phyloP scores from a whole-genome alignment of 495 filamentous ascomycete species.

The Paragyromitra xinjiangensis region DNA sequence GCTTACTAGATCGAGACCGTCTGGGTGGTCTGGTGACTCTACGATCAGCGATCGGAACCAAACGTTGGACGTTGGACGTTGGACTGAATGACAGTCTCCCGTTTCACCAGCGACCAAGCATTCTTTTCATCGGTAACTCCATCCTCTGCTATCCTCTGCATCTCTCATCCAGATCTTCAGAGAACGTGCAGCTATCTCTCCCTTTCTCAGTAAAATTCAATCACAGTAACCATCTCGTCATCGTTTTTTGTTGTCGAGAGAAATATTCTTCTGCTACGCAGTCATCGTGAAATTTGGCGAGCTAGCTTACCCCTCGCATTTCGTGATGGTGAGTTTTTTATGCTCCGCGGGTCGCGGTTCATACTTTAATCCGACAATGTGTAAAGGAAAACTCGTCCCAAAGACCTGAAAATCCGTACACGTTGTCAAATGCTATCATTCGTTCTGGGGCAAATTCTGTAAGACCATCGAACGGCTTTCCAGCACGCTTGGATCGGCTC shows the following conservation, averaged over 20 bases:
- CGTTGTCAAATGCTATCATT: conserved; percentile 33
- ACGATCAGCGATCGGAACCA: too few relatives aligned
- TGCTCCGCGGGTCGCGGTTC: conserved; percentile 13
- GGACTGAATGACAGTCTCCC: background rate
- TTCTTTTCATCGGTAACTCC: conserved; percentile 1
- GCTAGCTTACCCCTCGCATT: conserved; percentile 34
- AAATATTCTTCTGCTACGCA: background rate
- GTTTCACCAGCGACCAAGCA: conserved; percentile 11
- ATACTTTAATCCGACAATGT: conserved; percentile 27
- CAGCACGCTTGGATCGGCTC: conserved; percentile 35
- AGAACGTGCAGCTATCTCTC: conserved; percentile 15
- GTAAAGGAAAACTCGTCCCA: conserved; percentile 38
- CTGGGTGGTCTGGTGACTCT: conserved; percentile 20
- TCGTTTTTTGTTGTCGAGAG: background rate
- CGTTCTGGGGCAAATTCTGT: conserved; percentile 42
- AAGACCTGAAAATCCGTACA: conserved; percentile 30
- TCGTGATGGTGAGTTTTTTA: conserved; percentile 43
- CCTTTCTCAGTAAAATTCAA: background rate
- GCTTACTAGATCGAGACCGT: conserved; percentile 2
- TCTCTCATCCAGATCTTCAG: conserved; percentile 22
- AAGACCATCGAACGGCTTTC: conserved; percentile 42
- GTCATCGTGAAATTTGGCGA: conserved; percentile 6
- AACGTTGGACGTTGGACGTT: background rate
- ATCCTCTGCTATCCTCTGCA: conserved; percentile 21
- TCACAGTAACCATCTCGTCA: background rate